Evolutionary conservation across 352 stramenopile species (phyloP).

Genomic region (Blastocystis sp.): DNA sequence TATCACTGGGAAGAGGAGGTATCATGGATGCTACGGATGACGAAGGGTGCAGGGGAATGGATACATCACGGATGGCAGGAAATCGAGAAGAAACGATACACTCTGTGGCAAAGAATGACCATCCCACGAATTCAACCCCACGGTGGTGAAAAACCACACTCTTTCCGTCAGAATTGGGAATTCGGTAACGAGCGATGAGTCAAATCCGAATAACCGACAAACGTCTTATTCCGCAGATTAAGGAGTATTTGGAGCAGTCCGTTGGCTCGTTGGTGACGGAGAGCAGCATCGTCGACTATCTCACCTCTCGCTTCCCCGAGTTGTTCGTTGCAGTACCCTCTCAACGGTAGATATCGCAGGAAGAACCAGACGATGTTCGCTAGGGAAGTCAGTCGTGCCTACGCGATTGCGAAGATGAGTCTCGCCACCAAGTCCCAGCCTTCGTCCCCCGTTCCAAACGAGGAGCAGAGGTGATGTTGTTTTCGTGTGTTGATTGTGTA

Average conservation of each 20-base stretch:
- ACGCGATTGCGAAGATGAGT: not conserved
- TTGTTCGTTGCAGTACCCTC: not conserved
- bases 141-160: too few species aligned
- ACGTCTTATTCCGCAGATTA: slow-evolving; percentile 31
- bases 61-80: too few species aligned
- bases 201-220: slow-evolving; percentile 23
- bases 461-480: not conserved
- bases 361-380: slow-evolving; percentile 40
- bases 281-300: slow-evolving; percentile 15
- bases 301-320: slow-evolving; percentile 25
- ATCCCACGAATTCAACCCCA: too few species aligned
- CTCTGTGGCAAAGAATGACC: too few species aligned
- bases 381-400: slow-evolving; percentile 56
- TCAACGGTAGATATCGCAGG: slow-evolving; percentile 25
- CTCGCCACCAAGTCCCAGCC: not conserved
- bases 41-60: too few species aligned
- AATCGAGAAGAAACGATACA: too few species aligned
- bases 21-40: too few species aligned
- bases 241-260: slow-evolving; percentile 59
- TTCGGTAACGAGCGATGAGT: slow-evolving; percentile 42
- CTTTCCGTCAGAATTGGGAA: too few species aligned
- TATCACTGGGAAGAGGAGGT: slow-evolving; percentile 49
- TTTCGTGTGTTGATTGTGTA: not conserved
- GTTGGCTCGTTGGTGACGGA: not conserved
- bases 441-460: not conserved